A percentile compares a stretch with the other conserved stretches of the same genome.
phyloP scores from a whole-genome alignment of 768 basidiomycete species.

The Sarcomyxa edulis region DNA sequence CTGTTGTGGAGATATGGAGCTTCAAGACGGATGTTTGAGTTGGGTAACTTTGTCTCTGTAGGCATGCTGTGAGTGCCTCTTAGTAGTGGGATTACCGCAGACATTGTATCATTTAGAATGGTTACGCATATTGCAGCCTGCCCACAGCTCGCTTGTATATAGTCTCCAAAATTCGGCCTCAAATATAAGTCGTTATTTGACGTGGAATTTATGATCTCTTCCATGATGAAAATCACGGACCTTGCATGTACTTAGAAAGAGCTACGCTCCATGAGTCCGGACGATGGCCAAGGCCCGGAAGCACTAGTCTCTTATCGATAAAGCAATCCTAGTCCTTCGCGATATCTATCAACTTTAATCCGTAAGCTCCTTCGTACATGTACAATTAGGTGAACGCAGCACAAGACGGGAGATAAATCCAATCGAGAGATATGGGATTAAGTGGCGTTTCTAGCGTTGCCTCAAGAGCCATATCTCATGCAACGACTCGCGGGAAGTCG shows the following conservation, averaged over 20 bases:
- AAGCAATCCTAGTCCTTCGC: not conserved
- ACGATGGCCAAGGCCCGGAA: not conserved
- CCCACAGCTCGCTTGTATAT: conserved; percentile 1
- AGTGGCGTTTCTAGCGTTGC: too few species aligned
- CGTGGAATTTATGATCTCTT: not conserved
- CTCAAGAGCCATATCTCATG: too few species aligned
- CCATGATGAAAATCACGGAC: conserved; percentile 1
- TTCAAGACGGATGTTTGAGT: conserved; percentile 42
- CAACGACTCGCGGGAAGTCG: too few species aligned
- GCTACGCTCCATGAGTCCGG: too few species aligned
- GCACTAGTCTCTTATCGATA: not conserved
- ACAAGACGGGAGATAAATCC: too few species aligned
- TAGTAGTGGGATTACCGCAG: not conserved
- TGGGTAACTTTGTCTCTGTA: too few species aligned
- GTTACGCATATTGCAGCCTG: not conserved
- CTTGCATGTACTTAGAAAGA: not conserved
- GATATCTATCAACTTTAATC: not conserved
- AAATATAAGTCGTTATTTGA: not conserved
- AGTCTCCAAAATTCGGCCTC: not conserved
- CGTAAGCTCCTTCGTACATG: too few species aligned
- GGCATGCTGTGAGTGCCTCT: too few species aligned
- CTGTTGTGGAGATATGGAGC: conserved; percentile 85
- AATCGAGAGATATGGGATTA: too few species aligned
- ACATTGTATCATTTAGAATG: not conserved
- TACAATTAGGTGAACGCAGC: too few species aligned